These are phyloP conservation scores for Solanum boliviense DNA, from an alignment of 257 asterid genomes.

Conservation along the genomic window DNA sequence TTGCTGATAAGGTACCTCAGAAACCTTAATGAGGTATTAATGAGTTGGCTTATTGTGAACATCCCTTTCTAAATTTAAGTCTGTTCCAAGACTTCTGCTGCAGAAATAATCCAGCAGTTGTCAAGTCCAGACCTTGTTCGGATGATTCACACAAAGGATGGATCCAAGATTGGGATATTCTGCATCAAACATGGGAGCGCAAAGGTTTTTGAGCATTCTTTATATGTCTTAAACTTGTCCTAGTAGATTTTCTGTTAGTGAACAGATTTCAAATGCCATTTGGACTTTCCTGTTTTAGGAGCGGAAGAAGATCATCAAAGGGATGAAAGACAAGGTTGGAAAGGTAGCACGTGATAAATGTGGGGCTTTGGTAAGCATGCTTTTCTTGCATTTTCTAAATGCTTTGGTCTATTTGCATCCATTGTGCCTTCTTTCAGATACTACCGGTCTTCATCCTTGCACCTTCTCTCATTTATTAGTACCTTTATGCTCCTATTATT, in stretches of 20 bases:
- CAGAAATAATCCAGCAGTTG: slow-evolving; percentile 71
- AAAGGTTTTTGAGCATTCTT: slow-evolving; percentile 40
- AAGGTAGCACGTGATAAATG: slow-evolving; percentile 68
- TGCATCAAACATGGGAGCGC: slow-evolving; percentile 89
- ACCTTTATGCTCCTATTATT: neutral
- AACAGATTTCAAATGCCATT: neutral
- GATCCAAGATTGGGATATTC: slow-evolving; percentile 64
- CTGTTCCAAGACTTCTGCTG: slow-evolving; percentile 65
- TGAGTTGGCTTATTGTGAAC: neutral
- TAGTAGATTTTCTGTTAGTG: neutral
- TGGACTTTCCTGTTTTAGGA: slow-evolving; percentile 36
- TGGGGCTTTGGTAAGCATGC: slow-evolving; percentile 55
- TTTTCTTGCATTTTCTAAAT: neutral
- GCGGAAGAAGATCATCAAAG: slow-evolving; percentile 86
- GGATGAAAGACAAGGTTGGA: slow-evolving; percentile 63
- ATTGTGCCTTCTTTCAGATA: neutral
- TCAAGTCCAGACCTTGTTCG: slow-evolving; percentile 60
- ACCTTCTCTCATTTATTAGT: neutral
- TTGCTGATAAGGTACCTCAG: slow-evolving; percentile 65
- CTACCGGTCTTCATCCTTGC: neutral
- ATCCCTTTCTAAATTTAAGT: slow-evolving; percentile 27
- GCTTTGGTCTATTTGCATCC: neutral
- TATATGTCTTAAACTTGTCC: neutral
- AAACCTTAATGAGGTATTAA: neutral
- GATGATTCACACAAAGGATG: slow-evolving; percentile 84